Conservation (phyloP, 1,284 basidiomycete genomes). For the Mycosarcoma mackinlayi region DNA sequence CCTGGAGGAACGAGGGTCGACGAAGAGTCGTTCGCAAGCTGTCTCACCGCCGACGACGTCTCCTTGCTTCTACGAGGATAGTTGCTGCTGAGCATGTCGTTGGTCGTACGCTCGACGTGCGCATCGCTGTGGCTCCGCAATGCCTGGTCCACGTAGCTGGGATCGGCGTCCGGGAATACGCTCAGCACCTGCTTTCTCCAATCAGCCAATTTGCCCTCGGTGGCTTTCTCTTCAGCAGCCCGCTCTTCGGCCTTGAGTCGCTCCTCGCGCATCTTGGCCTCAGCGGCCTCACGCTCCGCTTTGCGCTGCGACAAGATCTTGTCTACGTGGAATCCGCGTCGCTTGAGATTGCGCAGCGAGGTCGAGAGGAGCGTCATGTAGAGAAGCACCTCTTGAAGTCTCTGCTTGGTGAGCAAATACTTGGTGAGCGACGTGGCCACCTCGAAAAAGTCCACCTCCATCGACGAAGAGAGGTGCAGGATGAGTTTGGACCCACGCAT, state of each 20-base stretch:
- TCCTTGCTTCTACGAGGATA: conserved; percentile 54
- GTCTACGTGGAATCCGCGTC: conserved; percentile 84
- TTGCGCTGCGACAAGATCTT: conserved; percentile 87
- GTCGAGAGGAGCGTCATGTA: conserved; percentile 94
- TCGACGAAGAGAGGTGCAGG: conserved; percentile 79
- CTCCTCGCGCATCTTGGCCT: conserved; percentile 63
- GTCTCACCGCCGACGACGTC: conserved; percentile 15
- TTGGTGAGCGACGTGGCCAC: conserved; percentile 64
- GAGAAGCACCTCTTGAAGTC: conserved; percentile 72
- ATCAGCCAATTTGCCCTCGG: conserved; percentile 33
- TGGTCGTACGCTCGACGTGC: conserved; percentile 63
- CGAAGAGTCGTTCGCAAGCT: conserved; percentile 11
- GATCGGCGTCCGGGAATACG: conserved; percentile 68
- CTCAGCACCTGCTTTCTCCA: conserved; percentile 55
- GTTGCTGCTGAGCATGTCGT: conserved; percentile 57
- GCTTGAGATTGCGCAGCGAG: conserved; percentile 82
- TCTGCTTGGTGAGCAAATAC: conserved; percentile 61
- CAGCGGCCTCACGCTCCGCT: conserved; percentile 77
- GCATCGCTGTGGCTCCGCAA: conserved; percentile 58
- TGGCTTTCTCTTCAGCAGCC: conserved; percentile 51
- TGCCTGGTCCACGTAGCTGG: conserved; percentile 55
- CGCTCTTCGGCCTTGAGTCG: conserved; percentile 55
- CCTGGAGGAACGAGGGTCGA: conserved; percentile 7
- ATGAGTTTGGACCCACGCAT: conserved; percentile 74
- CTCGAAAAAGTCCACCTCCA: conserved; percentile 89